Percentiles rank a stretch among this genome's conserved stretches.
Evolutionary conservation across 179 eudicot genomes (phyloP).

Genomic region (Silene coronaria): DNA sequence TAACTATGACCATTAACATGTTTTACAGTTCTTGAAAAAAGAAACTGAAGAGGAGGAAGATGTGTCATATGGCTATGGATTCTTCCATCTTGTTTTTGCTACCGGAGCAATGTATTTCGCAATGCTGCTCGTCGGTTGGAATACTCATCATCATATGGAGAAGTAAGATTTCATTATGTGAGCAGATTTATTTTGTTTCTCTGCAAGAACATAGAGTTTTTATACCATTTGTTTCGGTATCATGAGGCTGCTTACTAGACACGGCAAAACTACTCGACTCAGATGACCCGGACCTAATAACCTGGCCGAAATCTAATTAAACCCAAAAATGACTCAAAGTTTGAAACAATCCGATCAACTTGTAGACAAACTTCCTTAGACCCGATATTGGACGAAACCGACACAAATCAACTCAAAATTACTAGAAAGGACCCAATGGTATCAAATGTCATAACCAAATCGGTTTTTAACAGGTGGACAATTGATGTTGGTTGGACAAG

Average conservation of each 20-base stretch:
- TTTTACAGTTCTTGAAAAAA: conserved; percentile 56
- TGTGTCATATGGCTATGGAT: conserved; percentile 69
- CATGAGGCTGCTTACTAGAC: background rate
- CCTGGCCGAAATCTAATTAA: background rate
- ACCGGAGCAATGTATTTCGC: conserved; percentile 86
- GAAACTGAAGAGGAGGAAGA: conserved; percentile 48
- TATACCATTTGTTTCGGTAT: too few species aligned
- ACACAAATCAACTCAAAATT: background rate
- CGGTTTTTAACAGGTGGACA: conserved; percentile 53
- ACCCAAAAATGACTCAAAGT: background rate
- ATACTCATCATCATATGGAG: conserved; percentile 58
- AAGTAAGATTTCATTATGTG: conserved; percentile 37
- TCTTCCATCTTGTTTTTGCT: conserved; percentile 79
- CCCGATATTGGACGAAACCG: too few species aligned
- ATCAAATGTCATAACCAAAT: background rate
- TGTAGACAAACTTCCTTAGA: too few species aligned
- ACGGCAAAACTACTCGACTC: too few species aligned
- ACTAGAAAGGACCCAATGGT: background rate
- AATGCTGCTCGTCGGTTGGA: conserved; percentile 79
- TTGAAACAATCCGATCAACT: background rate
- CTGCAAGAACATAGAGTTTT: background rate
- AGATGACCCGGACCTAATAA: background rate
- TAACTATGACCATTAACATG: background rate
- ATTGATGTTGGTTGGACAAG: conserved; percentile 93
- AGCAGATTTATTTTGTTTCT: background rate